A percentile compares a stretch with the other conserved stretches of the same genome.
phyloP scores from a whole-genome alignment of 2,329 filamentous ascomycete species.

The Magnaporthiopsis rhizophila region DNA sequence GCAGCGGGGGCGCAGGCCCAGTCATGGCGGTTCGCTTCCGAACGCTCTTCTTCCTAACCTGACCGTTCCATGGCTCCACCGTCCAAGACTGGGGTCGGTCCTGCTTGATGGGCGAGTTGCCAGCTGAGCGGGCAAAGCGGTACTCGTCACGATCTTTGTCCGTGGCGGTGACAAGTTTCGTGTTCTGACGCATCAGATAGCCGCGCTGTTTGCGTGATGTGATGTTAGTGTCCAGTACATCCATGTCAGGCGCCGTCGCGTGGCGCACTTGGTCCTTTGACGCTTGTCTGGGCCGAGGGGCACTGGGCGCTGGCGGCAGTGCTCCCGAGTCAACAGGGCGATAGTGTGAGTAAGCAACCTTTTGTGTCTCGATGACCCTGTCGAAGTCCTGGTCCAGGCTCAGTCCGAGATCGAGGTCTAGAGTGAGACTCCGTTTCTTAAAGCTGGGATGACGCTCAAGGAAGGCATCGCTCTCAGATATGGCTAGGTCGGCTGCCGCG shows the following conservation, averaged over 20 bases:
- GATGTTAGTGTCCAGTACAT: slow-evolving; percentile 51
- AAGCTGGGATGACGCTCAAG: slow-evolving; percentile 62
- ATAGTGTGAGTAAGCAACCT: slow-evolving; percentile 61
- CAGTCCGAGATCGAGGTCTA: slow-evolving; percentile 75
- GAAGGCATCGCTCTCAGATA: slow-evolving; percentile 30
- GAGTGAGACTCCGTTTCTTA: slow-evolving; percentile 73
- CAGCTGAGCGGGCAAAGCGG: slow-evolving; percentile 50
- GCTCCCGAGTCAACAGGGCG: neutral
- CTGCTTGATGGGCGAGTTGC: slow-evolving; percentile 65
- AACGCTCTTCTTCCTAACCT: slow-evolving; percentile 57
- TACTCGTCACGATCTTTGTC: slow-evolving; percentile 57
- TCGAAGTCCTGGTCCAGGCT: slow-evolving; percentile 91
- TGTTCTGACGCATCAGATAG: slow-evolving; percentile 98
- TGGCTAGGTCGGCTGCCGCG: slow-evolving; percentile 26
- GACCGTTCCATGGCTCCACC: slow-evolving; percentile 92
- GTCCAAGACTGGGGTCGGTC: slow-evolving; percentile 86
- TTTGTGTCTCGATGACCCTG: slow-evolving; percentile 90
- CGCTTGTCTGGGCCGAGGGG: slow-evolving; percentile 34
- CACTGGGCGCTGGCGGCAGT: slow-evolving; percentile 16
- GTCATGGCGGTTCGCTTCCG: slow-evolving; percentile 48
- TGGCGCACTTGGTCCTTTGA: slow-evolving; percentile 22
- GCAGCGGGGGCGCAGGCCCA: slow-evolving; percentile 71
- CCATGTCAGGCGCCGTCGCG: neutral
- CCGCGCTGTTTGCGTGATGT: slow-evolving; percentile 71
- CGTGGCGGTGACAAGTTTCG: slow-evolving; percentile 91